phyloP scores from a whole-genome alignment of 768 basidiomycete genomes.

The Leccinum obscurum region DNA sequence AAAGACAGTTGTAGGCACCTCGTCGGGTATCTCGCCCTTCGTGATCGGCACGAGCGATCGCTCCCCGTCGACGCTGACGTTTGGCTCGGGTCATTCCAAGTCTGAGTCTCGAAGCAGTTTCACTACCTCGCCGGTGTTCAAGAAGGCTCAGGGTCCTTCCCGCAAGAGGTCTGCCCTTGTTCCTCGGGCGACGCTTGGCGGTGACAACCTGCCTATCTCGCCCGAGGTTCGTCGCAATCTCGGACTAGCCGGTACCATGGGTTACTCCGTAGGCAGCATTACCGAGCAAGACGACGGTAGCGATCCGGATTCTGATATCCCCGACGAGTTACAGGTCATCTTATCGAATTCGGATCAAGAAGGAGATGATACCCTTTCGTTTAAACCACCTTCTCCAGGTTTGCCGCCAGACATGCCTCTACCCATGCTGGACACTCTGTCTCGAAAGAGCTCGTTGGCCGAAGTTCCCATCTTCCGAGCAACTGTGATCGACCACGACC shows the following conservation, averaged over 20 bases:
- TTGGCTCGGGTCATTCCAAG: constrained; percentile 38
- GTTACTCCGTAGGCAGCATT: constrained; percentile 53
- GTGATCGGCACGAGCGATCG: constrained; percentile 20
- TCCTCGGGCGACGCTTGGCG: constrained; percentile 14
- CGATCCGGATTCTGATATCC: constrained; percentile 79
- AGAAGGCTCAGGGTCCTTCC: constrained; percentile 24
- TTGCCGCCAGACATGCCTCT: constrained; percentile 44
- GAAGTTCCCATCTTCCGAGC: constrained; percentile 44
- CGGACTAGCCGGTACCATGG: constrained; percentile 68
- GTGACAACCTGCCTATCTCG: constrained; percentile 40
- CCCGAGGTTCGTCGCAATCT: constrained; percentile 55
- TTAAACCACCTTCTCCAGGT: constrained; percentile 39
- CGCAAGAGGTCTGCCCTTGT: constrained; percentile 28
- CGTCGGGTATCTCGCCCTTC: constrained; percentile 28
- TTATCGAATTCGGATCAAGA: constrained; percentile 44
- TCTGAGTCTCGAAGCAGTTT: constrained; percentile 24
- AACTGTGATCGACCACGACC: constrained; percentile 44
- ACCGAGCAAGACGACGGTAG: constrained; percentile 49
- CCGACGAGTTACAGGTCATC: constrained; percentile 70
- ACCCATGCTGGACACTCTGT: constrained; percentile 26
- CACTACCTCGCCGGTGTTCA: constrained; percentile 37
- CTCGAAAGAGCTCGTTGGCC: constrained; percentile 15
- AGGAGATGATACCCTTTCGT: constrained; percentile 43
- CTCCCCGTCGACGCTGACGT: constrained; percentile 37
- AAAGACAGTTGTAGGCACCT: constrained; percentile 24